These are phyloP conservation scores for Boletus mariae DNA, from an alignment of 1,284 basidiomycete species.

Conservation along the genomic window DNA sequence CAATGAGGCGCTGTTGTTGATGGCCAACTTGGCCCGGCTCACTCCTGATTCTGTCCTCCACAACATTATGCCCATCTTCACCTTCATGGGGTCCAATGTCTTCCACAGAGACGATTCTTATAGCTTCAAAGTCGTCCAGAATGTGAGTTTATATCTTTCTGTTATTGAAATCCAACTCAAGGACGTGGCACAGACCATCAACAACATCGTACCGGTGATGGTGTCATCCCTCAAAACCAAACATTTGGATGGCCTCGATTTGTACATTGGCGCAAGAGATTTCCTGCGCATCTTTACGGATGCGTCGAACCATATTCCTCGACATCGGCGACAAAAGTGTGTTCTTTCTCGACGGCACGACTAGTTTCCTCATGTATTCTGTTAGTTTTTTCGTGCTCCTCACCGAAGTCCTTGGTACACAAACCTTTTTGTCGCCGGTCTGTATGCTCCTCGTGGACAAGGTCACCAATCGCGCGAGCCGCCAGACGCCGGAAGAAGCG, in stretches of 20 bases:
- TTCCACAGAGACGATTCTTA: constrained; percentile 96
- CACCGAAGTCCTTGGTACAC: constrained; percentile 79
- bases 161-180: constrained; percentile 2
- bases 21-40: constrained; percentile 80
- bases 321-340: constrained; percentile 80
- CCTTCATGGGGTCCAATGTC: constrained; percentile 96
- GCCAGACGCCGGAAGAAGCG: constrained; percentile 63
- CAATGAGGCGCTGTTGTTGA: constrained; percentile 88
- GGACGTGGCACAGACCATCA: constrained; percentile 66
- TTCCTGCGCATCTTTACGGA: constrained; percentile 88
- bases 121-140: constrained; percentile 93
- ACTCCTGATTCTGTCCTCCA: constrained; percentile 90
- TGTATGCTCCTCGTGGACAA: constrained; percentile 87
- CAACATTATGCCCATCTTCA: constrained; percentile 98
- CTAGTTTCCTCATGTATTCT: constrained; percentile 8
- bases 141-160: constrained; percentile 43
- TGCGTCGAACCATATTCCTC: constrained; percentile 82
- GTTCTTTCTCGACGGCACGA: constrained; percentile 26
- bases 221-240: constrained; percentile 66
- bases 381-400: constrained; percentile 87
- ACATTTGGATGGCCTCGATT: constrained; percentile 50
- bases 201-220: constrained; percentile 93
- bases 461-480: constrained; percentile 63
- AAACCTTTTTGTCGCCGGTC: constrained; percentile 81
- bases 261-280: constrained; percentile 65